A percentile compares a stretch with the other conserved stretches of the same genome.
Evolutionary conservation across 495 filamentous ascomycete genomes (phyloP).

Genomic region (Letharia columbiana): DNA sequence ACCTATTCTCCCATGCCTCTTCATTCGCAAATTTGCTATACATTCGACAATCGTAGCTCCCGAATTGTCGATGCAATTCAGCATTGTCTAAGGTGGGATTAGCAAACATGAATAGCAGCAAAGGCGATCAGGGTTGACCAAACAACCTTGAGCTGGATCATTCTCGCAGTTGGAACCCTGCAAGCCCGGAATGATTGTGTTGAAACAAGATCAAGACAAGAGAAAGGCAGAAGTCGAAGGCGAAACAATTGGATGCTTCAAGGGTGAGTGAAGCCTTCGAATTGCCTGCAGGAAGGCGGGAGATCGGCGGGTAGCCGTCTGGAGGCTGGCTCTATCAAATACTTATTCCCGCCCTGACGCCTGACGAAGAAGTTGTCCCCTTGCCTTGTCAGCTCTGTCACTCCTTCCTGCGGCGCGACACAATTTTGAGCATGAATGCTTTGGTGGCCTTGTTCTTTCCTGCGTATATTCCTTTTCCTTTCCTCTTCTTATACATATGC

Average conservation of each 20-base stretch:
- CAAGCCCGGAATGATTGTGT: background rate
- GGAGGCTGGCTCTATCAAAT: conserved; percentile 5
- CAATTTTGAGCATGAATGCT: background rate
- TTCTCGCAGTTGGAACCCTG: conserved; percentile 39
- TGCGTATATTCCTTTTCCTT: background rate
- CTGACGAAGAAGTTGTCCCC: background rate
- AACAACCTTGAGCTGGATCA: conserved; percentile 96
- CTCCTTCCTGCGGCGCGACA: conserved; percentile 11
- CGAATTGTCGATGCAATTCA: conserved; percentile 99
- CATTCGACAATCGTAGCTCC: conserved; percentile 97
- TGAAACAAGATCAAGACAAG: background rate
- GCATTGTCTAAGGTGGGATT: conserved; percentile 64
- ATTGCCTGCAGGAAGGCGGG: conserved; percentile 11
- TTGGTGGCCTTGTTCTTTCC: background rate
- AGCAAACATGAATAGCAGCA: background rate
- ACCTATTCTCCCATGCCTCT: conserved; percentile 86
- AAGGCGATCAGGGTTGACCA: background rate
- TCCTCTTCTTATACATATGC: background rate
- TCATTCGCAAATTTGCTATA: conserved; percentile 83
- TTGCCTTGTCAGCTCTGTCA: conserved; percentile 16
- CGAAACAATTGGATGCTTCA: background rate
- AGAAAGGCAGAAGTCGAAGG: background rate
- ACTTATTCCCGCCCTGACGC: conserved; percentile 10
- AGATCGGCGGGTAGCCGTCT: conserved; percentile 20
- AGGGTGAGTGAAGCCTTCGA: too few species aligned